These are phyloP conservation scores for Vanilla planifolia DNA, from an alignment of 106 monocot genomes.

Conservation along the genomic window DNA sequence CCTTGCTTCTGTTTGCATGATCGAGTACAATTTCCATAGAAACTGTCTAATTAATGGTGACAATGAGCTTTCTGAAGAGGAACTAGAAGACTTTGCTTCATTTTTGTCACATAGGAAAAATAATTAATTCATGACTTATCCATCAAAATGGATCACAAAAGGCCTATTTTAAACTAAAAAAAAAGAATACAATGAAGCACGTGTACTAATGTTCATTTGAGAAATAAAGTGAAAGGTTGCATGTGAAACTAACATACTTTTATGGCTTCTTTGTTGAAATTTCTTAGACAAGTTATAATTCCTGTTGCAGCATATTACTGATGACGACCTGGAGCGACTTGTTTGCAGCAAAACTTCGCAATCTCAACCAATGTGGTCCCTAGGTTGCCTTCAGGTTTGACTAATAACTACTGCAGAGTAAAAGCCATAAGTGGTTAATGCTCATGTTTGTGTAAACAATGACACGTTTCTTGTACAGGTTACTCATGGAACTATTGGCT, in stretches of 20 bases:
- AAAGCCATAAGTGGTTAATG: too few species aligned
- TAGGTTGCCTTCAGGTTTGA: constrained; percentile 62
- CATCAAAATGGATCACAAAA: too few species aligned
- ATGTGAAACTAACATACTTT: background rate
- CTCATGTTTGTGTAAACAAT: too few species aligned
- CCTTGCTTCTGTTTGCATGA: too few species aligned
- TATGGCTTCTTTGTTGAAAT: background rate
- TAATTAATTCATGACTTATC: too few species aligned
- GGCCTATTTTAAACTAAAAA: too few species aligned
- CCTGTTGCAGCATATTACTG: constrained; percentile 55
- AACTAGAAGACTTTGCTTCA: too few species aligned
- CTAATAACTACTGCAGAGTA: background rate
- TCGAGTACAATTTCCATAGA: too few species aligned
- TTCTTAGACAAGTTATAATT: background rate
- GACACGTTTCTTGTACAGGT: constrained; percentile 45
- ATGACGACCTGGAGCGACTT: constrained; percentile 73
- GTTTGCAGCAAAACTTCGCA: constrained; percentile 18
- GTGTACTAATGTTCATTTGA: background rate
- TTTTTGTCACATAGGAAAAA: too few species aligned
- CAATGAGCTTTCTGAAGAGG: too few species aligned
- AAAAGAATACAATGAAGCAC: background rate
- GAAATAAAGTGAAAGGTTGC: background rate
- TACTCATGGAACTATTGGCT: constrained; percentile 70
- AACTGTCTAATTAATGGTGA: too few species aligned
- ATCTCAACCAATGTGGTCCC: constrained; percentile 44